Evolutionary conservation across 2,329 filamentous ascomycete genomes (phyloP).

Genomic region (Chalara sp.): DNA sequence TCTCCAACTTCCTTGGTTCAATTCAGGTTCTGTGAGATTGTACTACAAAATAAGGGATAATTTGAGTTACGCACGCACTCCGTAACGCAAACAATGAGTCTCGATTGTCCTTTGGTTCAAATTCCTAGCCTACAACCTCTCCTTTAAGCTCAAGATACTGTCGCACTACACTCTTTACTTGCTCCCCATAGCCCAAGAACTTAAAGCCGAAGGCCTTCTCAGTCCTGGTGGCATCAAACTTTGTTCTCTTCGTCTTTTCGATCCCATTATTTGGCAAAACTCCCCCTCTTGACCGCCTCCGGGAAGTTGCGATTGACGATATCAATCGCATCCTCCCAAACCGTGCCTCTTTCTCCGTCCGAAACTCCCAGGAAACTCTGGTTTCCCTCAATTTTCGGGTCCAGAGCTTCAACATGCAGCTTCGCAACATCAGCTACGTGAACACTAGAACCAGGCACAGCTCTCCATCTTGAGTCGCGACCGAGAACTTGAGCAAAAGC

Average conservation of each 20-base stretch:
- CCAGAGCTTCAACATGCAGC: slow-evolving; percentile 16
- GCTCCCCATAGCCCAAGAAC: slow-evolving; percentile 28
- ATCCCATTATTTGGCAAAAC: slow-evolving; percentile 18
- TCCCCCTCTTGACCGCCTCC: slow-evolving; percentile 21
- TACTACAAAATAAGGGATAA: no score
- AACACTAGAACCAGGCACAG: slow-evolving; percentile 13
- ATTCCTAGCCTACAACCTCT: background rate
- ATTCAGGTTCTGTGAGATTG: no score
- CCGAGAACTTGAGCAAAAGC: slow-evolving; percentile 13
- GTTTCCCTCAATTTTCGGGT: slow-evolving; percentile 14
- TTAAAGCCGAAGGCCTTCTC: slow-evolving; percentile 28
- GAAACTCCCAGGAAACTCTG: slow-evolving; percentile 16
- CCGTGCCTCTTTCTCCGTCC: slow-evolving; percentile 17
- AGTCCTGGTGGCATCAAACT: slow-evolving; percentile 23
- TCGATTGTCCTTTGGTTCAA: no score
- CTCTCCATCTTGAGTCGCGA: slow-evolving; percentile 12
- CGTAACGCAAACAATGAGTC: no score
- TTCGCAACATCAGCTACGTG: slow-evolving; percentile 17
- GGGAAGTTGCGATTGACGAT: slow-evolving; percentile 30
- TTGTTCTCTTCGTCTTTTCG: slow-evolving; percentile 12
- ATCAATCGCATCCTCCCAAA: slow-evolving; percentile 33
- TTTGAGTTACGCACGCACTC: no score
- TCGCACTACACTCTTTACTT: slow-evolving; percentile 27
- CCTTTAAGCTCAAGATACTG: slow-evolving; percentile 29
- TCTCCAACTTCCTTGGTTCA: no score